Percentiles rank a stretch among this genome's conserved stretches.
Conservation (phyloP, 2,329 filamentous ascomycete species). For the Trichoderma brevicompactum region DNA sequence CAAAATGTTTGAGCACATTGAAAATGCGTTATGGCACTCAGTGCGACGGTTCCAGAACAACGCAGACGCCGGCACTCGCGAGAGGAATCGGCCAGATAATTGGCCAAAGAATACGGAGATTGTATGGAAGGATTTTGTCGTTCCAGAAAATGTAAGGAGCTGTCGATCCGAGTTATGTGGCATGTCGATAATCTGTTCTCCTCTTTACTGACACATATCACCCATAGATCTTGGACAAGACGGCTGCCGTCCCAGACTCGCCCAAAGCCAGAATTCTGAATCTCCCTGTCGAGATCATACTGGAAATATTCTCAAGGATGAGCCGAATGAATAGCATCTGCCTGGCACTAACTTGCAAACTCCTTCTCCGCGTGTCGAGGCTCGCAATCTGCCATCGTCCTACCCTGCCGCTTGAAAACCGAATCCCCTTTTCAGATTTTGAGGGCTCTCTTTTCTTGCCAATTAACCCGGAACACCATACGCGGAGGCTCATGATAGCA, state of each 20-base stretch:
- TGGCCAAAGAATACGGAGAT: constrained; percentile 4
- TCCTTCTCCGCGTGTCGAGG: neutral
- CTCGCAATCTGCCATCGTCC: neutral
- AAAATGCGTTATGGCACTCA: too few species aligned
- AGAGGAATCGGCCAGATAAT: neutral
- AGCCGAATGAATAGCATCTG: neutral
- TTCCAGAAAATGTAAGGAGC: neutral
- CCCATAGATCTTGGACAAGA: too few species aligned
- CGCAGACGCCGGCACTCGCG: too few species aligned
- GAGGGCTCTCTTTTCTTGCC: neutral
- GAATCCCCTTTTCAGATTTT: neutral
- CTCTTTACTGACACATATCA: too few species aligned
- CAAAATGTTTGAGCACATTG: too few species aligned
- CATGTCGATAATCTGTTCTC: too few species aligned
- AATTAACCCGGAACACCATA: neutral
- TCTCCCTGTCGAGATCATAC: neutral
- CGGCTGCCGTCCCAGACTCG: neutral
- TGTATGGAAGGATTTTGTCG: neutral
- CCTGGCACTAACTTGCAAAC: constrained; percentile 1
- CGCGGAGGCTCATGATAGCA: neutral
- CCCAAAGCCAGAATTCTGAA: neutral
- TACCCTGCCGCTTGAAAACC: neutral
- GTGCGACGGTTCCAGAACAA: too few species aligned
- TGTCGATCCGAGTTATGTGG: too few species aligned
- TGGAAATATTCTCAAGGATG: neutral